phyloP scores from a whole-genome alignment of 208 protist genomes.

The Trypanosoma theileri region DNA sequence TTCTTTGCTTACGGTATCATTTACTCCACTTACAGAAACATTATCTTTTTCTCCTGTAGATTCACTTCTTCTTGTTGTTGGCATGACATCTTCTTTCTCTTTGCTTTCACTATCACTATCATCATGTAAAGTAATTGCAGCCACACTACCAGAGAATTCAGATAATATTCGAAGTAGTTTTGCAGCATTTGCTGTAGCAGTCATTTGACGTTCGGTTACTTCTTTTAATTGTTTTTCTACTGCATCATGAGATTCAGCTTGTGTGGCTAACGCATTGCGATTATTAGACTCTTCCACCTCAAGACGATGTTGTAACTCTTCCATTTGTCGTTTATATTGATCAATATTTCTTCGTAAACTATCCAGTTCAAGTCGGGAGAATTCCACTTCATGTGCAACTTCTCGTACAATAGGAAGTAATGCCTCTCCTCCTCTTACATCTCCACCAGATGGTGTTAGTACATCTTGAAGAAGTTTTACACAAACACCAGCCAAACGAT shows the following conservation, averaged over 20 bases:
- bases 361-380: conserved; percentile 3
- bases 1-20: conserved; percentile 1
- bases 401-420: conserved; percentile 8
- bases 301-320: conserved; percentile 6
- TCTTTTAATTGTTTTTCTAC: conserved; percentile 18
- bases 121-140: conserved; percentile 16
- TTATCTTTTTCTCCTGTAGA: background rate
- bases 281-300: background rate
- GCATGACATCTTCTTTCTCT: background rate
- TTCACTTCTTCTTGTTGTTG: background rate
- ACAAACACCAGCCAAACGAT: conserved; percentile 9
- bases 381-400: conserved; percentile 7
- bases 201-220: conserved; percentile 19
- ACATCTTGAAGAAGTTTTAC: conserved; percentile 12
- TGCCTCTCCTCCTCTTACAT: background rate
- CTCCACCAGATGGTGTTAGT: background rate
- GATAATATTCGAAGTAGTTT: conserved; percentile 8
- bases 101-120: background rate
- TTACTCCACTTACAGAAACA: background rate
- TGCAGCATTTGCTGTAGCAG: conserved; percentile 13
- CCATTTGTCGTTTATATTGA: conserved; percentile 1
- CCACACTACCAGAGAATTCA: conserved; percentile 27
- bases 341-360: conserved; percentile 11
- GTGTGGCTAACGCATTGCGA: background rate
- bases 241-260: background rate